Evolutionary conservation across 352 stramenopile species (phyloP).

Genomic region (Globisporangium solare): DNA sequence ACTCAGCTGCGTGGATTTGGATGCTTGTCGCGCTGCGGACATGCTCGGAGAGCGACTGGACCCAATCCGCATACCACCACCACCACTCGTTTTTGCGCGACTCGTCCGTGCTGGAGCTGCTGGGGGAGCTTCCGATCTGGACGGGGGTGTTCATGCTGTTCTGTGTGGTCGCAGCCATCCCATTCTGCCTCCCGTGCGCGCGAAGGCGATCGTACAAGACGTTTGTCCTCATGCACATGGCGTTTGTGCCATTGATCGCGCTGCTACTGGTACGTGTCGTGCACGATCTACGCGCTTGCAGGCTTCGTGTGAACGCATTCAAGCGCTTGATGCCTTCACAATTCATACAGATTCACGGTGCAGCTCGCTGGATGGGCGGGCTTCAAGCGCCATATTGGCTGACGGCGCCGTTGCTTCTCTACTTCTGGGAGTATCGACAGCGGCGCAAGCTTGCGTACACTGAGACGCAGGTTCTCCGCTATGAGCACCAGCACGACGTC

Average conservation of each 20-base stretch:
- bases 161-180: conserved; percentile 19
- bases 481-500: conserved; percentile 9
- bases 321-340: conserved; percentile 2
- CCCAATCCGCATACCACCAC: conserved; percentile 15
- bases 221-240: conserved; percentile 27
- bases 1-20: conserved; percentile 29
- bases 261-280: conserved; percentile 23
- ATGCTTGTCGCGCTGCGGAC: conserved; percentile 20
- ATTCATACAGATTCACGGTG: conserved; percentile 36
- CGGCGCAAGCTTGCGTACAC: conserved; percentile 15
- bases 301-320: not conserved
- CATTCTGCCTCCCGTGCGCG: conserved; percentile 18
- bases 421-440: conserved; percentile 22
- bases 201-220: conserved; percentile 18
- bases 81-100: conserved; percentile 18
- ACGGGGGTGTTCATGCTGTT: conserved; percentile 33
- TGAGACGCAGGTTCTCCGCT: conserved; percentile 20
- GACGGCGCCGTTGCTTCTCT: conserved; percentile 21
- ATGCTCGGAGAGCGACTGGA: conserved; percentile 18
- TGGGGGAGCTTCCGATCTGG: conserved; percentile 28
- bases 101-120: conserved; percentile 3
- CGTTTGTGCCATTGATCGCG: conserved; percentile 26
- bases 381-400: conserved; percentile 35
- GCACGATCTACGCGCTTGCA: not conserved
- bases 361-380: conserved; percentile 23